Conservation (phyloP, 139 green algal genomes). For the Tetraselmis chui region DNA sequence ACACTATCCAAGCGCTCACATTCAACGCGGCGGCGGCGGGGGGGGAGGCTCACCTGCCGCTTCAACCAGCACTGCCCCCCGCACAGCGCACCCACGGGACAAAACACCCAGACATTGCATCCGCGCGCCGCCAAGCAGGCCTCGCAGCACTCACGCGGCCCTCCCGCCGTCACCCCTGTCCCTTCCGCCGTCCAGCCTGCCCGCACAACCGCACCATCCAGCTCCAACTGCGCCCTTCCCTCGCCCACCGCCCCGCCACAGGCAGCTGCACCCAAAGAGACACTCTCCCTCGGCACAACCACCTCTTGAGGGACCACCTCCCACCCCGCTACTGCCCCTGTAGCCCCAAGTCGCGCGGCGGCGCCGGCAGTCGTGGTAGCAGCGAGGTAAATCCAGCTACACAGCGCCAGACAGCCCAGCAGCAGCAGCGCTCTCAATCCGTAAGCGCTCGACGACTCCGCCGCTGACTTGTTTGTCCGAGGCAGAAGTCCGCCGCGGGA, state of each 20-base stretch:
- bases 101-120: conserved; percentile 24
- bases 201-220: conserved; percentile 14
- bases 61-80: conserved; percentile 23
- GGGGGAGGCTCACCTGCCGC: too few species aligned
- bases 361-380: not conserved
- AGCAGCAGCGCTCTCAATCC: not conserved
- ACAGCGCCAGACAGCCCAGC: not conserved
- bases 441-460: too few species aligned
- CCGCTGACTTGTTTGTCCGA: too few species aligned
- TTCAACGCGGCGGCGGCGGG: too few species aligned
- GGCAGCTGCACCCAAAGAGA: too few species aligned
- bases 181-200: not conserved
- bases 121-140: conserved; percentile 6
- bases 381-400: not conserved
- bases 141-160: conserved; percentile 9
- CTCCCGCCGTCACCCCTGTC: not conserved
- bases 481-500: too few species aligned
- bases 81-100: not conserved
- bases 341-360: too few species aligned
- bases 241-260: not conserved
- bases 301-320: too few species aligned
- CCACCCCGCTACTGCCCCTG: too few species aligned
- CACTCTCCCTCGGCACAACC: too few species aligned
- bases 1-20: not conserved
- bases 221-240: conserved; percentile 5